These are phyloP conservation scores for Pleurotus ostreatus DNA, from an alignment of 768 basidiomycete genomes.

Conservation along the genomic window DNA sequence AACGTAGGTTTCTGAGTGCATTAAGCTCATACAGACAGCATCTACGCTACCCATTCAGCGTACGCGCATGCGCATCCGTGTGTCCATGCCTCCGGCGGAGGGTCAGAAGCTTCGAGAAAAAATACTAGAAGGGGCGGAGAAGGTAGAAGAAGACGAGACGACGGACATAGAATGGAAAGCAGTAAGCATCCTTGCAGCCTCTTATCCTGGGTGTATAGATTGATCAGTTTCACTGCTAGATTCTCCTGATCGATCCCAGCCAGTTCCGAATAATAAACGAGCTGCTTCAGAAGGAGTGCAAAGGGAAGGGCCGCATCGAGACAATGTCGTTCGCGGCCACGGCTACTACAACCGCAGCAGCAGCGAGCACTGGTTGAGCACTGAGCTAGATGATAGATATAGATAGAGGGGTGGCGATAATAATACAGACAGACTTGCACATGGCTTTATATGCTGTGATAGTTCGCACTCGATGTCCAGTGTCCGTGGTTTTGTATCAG, in stretches of 20 bases:
- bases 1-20: conserved; percentile 78
- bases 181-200: conserved; percentile 43
- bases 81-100: conserved; percentile 67
- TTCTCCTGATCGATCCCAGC: conserved; percentile 89
- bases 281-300: conserved; percentile 85
- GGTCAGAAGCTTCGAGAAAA: conserved; percentile 66
- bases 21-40: conserved; percentile 76
- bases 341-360: conserved; percentile 19
- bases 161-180: conserved; percentile 78
- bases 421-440: too few relatives aligned
- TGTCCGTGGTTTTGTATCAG: too few relatives aligned
- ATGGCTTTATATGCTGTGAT: too few relatives aligned
- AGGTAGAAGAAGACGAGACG: conserved; percentile 79
- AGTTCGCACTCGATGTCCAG: too few relatives aligned
- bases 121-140: conserved; percentile 71
- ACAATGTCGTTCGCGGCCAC: conserved; percentile 73
- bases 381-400: background rate
- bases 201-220: background rate
- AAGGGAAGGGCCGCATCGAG: conserved; percentile 83
- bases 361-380: too few relatives aligned
- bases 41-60: conserved; percentile 91
- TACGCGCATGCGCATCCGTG: conserved; percentile 87
- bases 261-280: conserved; percentile 90
- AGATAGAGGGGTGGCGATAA: too few relatives aligned
- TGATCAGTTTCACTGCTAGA: conserved; percentile 37